A percentile compares a stretch with the other conserved stretches of the same genome.
Conservation (phyloP, 2,329 filamentous ascomycete species). For the Talaromyces atroroseus region DNA sequence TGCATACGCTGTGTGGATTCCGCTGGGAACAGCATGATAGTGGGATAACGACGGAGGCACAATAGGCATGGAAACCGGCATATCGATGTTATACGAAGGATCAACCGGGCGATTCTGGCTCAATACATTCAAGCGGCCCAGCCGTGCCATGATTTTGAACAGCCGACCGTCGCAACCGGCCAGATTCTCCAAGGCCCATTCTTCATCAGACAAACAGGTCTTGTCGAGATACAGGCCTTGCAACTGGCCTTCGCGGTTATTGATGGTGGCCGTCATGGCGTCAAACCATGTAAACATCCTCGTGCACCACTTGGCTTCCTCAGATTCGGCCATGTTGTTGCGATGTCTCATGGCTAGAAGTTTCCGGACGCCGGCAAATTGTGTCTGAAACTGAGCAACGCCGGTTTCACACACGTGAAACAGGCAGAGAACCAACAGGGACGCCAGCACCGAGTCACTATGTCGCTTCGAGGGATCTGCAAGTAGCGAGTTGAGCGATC, state of each 20-base stretch:
- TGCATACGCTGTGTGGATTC: constrained; percentile 29
- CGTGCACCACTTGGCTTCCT: constrained; percentile 73
- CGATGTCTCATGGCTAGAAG: constrained; percentile 71
- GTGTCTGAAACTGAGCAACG: constrained; percentile 85
- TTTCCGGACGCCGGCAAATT: constrained; percentile 89
- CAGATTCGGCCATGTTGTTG: constrained; percentile 57
- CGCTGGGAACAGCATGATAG: constrained; percentile 24
- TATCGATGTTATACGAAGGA: constrained; percentile 21
- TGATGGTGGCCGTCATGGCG: constrained; percentile 84
- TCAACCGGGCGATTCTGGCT: constrained; percentile 57
- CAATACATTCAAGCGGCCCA: constrained; percentile 78
- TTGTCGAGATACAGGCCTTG: constrained; percentile 58
- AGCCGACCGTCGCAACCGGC: constrained; percentile 81
- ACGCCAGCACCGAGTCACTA: constrained; percentile 82
- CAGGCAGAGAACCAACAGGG: constrained; percentile 79
- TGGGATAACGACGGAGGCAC: constrained; percentile 32
- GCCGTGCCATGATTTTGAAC: constrained; percentile 78
- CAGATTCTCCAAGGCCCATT: constrained; percentile 74
- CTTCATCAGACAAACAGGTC: constrained; percentile 58
- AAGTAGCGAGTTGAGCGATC: constrained; percentile 76
- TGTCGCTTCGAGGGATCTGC: constrained; percentile 68
- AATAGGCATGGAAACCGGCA: constrained; percentile 22
- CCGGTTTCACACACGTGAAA: constrained; percentile 93
- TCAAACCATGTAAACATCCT: constrained; percentile 93
- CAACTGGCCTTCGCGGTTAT: constrained; percentile 82